Conservation (phyloP, 345 rosid genomes). For the Aquilaria malaccensis region DNA sequence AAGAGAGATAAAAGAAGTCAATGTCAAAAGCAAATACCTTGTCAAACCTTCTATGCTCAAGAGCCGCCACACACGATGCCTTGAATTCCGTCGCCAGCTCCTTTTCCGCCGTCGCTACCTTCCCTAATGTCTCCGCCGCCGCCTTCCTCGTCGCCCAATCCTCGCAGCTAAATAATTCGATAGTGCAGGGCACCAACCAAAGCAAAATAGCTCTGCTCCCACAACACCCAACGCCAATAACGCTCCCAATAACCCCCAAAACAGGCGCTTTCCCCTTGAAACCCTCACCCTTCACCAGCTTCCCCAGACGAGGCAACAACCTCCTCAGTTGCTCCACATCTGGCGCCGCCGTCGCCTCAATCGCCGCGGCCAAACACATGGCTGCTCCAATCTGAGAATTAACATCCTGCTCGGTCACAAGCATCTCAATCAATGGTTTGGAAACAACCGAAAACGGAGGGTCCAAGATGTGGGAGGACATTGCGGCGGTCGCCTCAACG, state of each 20-base stretch:
- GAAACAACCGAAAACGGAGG: conserved; percentile 48
- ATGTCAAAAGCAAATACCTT: conserved; percentile 39
- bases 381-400: conserved; percentile 84
- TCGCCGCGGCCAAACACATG: conserved; percentile 68
- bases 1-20: not conserved
- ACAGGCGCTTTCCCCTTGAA: conserved; percentile 72
- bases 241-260: conserved; percentile 57
- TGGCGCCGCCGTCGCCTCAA: conserved; percentile 58
- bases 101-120: conserved; percentile 50
- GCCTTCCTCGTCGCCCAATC: conserved; percentile 92
- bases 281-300: conserved; percentile 54
- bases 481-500: conserved; percentile 56
- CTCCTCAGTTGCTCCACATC: conserved; percentile 55
- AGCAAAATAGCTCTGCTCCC: conserved; percentile 45
- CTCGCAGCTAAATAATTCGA: conserved; percentile 57
- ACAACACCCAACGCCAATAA: conserved; percentile 51
- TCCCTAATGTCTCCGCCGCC: conserved; percentile 78
- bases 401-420: conserved; percentile 57
- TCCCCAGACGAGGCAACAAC: conserved; percentile 64
- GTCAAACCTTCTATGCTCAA: conserved; percentile 71
- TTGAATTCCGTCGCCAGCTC: conserved; percentile 51
- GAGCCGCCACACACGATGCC: conserved; percentile 36
- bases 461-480: conserved; percentile 50
- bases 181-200: conserved; percentile 56
- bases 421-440: conserved; percentile 57